phyloP scores from a whole-genome alignment of 331 rosid species.

The Erythrophleum ivorense region DNA sequence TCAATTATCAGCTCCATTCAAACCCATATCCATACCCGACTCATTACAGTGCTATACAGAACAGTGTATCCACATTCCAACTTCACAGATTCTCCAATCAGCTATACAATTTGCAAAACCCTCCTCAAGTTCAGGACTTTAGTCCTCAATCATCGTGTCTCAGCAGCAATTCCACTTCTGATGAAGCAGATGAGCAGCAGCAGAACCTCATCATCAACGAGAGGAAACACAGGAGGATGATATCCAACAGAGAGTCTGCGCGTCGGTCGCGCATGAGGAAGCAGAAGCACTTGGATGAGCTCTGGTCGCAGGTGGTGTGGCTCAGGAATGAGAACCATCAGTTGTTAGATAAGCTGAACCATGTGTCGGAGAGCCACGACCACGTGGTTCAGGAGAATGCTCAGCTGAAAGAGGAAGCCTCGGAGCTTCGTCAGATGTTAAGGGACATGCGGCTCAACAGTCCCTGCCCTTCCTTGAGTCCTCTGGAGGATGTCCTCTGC shows the following conservation, averaged over 20 bases:
- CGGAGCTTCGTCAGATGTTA: conserved; percentile 80
- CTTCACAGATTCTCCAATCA: conserved; percentile 52
- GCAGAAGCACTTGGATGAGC: conserved; percentile 93
- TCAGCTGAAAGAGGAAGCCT: conserved; percentile 78
- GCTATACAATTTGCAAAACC: conserved; percentile 54
- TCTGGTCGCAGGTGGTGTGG: conserved; percentile 97
- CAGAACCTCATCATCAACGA: conserved; percentile 70
- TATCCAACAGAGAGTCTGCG: conserved; percentile 95
- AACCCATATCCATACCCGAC: conserved; percentile 50
- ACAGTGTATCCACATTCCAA: conserved; percentile 49
- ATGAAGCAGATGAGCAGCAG: conserved; percentile 85
- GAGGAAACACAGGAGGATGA: conserved; percentile 92
- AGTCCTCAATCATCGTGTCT: conserved; percentile 67
- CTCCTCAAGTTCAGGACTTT: conserved; percentile 54
- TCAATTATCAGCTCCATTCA: conserved; percentile 61
- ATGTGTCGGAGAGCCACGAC: conserved; percentile 73
- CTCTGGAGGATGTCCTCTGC: conserved; percentile 62
- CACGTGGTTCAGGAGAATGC: conserved; percentile 67
- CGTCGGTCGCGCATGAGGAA: conserved; percentile 96
- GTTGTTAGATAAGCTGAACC: conserved; percentile 73
- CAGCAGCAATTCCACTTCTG: conserved; percentile 88
- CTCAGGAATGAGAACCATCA: conserved; percentile 88
- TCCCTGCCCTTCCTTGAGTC: conserved; percentile 61
- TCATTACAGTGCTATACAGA: conserved; percentile 55
- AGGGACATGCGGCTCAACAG: conserved; percentile 65